Evolutionary conservation across 805 yeast genomes (phyloP), one percentile per base, ranked within the genome.

Genomic region (Candida insectalens): DNA sequence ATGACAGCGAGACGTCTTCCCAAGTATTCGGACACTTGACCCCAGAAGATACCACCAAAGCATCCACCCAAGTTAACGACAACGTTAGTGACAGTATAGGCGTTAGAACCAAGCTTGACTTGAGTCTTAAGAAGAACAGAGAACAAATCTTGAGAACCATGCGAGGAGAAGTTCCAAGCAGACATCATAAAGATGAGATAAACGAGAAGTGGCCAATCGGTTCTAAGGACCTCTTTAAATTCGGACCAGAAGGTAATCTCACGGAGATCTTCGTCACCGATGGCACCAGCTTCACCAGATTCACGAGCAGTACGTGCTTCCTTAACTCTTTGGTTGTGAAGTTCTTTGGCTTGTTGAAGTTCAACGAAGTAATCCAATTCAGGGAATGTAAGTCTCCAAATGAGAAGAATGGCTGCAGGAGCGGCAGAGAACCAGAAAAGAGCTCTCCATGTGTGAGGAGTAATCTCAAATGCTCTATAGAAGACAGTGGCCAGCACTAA

Each of bases 371-470:
- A 61, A 28, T 69, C 71, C 6, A 83, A 71, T 54, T 80, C 87
- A 3, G 82, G 82, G 31, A 70, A 60, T 27, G 59, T 53, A 39
- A 63, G 42, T 53, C 87, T 66, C 77, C 79, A 77, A 18, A 60
- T 38, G 29, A 77, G 66, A 33, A 80, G 60, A 13, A 78, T 46
- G 9, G 72, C 66, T 2, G 83, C 78, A 7, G 78, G 71, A 22
- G 77, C 77, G n/a, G 84, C 70, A 19, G 75, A 67, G 48, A 81
- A 78, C 87, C 87, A 80, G 55, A 75, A 79, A 29, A 78, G 57
- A 1, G 83, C 67, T 47, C 84, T 64, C 89, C 89, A 80, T 5
- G 71, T 67, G 41, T 75, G 71, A 4, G 68, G 51, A 38, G 67
- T 67, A 35, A 65, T 62, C 12, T 62, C 65, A 36, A 74, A 67